Conservation (phyloP, 1,284 basidiomycete species). For the Quambalaria eucalypti region DNA sequence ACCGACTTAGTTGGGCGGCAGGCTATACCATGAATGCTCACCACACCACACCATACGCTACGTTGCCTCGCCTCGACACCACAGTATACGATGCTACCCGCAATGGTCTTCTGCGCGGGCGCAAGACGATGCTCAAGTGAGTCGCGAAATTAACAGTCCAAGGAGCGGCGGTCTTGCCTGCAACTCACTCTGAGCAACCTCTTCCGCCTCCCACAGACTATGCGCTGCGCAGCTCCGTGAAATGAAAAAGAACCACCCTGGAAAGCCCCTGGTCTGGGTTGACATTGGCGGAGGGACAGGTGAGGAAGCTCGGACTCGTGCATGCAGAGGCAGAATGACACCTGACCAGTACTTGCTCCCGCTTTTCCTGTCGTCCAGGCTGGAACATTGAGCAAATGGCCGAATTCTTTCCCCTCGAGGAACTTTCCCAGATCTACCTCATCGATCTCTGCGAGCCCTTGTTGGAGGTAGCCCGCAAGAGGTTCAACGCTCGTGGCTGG, state of each 20-base stretch:
- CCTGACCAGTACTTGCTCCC: not conserved
- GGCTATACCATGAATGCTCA: not conserved
- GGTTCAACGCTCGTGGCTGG: constrained; percentile 64
- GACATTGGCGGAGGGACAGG: constrained; percentile 75
- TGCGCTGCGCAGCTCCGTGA: constrained; percentile 61
- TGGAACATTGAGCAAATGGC: constrained; percentile 78
- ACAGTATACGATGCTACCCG: constrained; percentile 45
- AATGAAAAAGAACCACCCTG: constrained; percentile 47
- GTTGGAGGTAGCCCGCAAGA: constrained; percentile 61
- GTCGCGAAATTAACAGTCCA: too few species aligned
- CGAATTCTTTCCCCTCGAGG: constrained; percentile 55
- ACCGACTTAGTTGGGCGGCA: not conserved
- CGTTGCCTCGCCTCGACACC: too few species aligned
- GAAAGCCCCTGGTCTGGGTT: constrained; percentile 62
- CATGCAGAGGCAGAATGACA: not conserved
- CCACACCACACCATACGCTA: too few species aligned
- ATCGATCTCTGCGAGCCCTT: constrained; percentile 68
- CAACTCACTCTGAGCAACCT: not conserved
- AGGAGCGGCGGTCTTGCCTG: too few species aligned
- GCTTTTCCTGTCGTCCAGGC: constrained; percentile 52
- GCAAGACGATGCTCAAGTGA: constrained; percentile 45
- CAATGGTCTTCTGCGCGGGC: constrained; percentile 40
- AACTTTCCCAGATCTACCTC: constrained; percentile 57
- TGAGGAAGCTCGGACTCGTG: constrained; percentile 15
- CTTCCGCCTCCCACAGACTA: constrained; percentile 50